phyloP scores from a whole-genome alignment of 2,329 filamentous ascomycete species.

The Fusarium subglutinans region DNA sequence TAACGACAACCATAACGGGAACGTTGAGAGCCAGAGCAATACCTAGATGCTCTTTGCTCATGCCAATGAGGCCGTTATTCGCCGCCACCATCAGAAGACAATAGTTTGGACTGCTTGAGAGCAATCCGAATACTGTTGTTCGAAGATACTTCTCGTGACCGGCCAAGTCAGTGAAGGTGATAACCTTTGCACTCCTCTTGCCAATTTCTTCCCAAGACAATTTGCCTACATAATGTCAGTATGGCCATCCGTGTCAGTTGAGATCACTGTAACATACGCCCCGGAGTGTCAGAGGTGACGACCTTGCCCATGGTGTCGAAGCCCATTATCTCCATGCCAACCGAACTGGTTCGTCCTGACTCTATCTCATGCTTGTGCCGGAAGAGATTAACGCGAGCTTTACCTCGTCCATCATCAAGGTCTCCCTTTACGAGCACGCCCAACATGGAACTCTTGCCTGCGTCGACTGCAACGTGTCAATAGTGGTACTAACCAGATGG shows the following conservation, averaged over 20 bases:
- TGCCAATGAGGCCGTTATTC: conserved; percentile 95
- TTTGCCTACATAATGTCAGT: conserved; percentile 54
- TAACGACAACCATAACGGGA: conserved; percentile 96
- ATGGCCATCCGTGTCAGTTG: neutral
- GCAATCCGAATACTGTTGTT: conserved; percentile 93
- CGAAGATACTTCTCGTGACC: conserved; percentile 95
- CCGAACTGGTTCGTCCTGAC: conserved; percentile 92
- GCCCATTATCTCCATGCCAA: conserved; percentile 99
- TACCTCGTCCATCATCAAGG: conserved; percentile 92
- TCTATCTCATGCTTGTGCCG: conserved; percentile 98
- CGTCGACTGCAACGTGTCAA: conserved; percentile 73
- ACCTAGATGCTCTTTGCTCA: conserved; percentile 97
- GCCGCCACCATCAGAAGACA: conserved; percentile 98
- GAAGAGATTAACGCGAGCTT: conserved; percentile 94
- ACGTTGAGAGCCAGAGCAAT: conserved; percentile 95
- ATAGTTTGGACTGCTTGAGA: conserved; percentile 96
- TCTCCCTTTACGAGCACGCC: conserved; percentile 96
- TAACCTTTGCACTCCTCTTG: conserved; percentile 93
- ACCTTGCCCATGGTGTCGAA: conserved; percentile 90
- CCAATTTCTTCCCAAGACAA: conserved; percentile 98
- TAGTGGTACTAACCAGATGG: neutral
- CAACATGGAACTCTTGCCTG: conserved; percentile 95
- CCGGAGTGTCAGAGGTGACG: conserved; percentile 81
- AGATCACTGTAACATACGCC: conserved; percentile 65
- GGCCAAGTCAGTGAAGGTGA: conserved; percentile 93